Evolutionary conservation across 164 flowering plant genomes (phyloP).

Genomic region (Chimonanthus praecox): DNA sequence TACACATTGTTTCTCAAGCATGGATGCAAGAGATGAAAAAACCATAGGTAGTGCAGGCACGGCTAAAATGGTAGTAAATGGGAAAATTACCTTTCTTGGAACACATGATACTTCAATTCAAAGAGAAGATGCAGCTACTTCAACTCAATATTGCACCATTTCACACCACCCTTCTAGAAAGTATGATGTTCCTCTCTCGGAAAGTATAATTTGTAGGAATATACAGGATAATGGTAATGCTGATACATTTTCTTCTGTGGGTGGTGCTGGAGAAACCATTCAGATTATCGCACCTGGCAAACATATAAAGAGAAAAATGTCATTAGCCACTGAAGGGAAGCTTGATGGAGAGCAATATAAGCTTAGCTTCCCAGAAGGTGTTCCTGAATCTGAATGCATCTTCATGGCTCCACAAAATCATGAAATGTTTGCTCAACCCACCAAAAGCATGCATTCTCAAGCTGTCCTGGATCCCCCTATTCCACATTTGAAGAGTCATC

Average conservation of each 20-base stretch:
- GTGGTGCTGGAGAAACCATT: conserved; percentile 9
- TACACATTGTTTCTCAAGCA: conserved; percentile 2
- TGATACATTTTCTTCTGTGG: conserved; percentile 17
- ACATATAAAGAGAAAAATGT: conserved; percentile 9
- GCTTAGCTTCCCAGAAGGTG: conserved; percentile 9
- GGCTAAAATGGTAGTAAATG: conserved; percentile 16
- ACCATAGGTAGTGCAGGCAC: conserved; percentile 5
- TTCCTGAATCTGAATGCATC: conserved; percentile 9
- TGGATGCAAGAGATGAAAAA: conserved; percentile 1
- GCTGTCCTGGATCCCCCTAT: conserved; percentile 13
- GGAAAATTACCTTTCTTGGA: conserved; percentile 5
- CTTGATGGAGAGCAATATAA: conserved; percentile 11
- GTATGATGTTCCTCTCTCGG: conserved; percentile 26
- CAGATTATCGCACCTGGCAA: conserved; percentile 14
- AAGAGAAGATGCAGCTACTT: not conserved
- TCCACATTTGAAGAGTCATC: conserved; percentile 4
- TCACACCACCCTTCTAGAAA: conserved; percentile 10
- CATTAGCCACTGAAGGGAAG: conserved; percentile 11
- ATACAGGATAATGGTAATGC: conserved; percentile 17
- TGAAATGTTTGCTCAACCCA: conserved; percentile 6
- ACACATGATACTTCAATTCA: conserved; percentile 6
- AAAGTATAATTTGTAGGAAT: conserved; percentile 42
- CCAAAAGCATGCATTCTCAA: conserved; percentile 5
- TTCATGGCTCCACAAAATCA: conserved; percentile 11
- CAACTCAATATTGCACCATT: not conserved